Conservation (phyloP, 257 asterid species). For the Fraxinus americana region DNA sequence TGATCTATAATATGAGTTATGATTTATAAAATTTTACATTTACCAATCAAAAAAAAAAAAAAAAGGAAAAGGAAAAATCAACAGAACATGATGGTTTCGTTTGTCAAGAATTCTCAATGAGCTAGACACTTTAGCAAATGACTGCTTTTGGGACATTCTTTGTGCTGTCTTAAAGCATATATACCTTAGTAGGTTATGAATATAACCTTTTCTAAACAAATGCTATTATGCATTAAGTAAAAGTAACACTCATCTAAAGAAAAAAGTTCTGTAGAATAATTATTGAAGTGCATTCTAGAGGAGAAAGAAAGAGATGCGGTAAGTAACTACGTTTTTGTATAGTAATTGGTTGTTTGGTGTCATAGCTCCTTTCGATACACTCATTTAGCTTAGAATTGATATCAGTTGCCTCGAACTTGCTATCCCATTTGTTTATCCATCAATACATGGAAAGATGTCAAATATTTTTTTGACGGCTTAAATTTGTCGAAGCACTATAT, state of each 20-base stretch:
- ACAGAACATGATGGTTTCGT: constrained; percentile 6
- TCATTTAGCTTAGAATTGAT: no score
- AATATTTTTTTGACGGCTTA: no score
- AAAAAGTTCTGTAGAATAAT: neutral
- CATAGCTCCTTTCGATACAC: neutral
- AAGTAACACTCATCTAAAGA: neutral
- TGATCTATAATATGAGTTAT: no score
- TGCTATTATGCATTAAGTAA: constrained; percentile 1
- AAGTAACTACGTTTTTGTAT: neutral
- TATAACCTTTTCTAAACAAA: neutral
- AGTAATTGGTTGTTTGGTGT: neutral
- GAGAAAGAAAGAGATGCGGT: neutral
- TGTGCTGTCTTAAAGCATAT: constrained; percentile 17
- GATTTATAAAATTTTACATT: no score
- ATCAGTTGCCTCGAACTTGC: no score
- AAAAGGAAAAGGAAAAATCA: neutral
- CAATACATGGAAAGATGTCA: no score
- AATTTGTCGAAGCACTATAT: no score
- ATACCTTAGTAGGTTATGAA: neutral
- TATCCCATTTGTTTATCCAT: no score
- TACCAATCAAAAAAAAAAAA: no score
- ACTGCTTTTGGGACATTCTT: constrained; percentile 51
- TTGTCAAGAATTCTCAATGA: no score
- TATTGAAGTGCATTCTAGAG: neutral
- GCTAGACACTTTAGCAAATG: constrained; percentile 42